Conservation (phyloP, 257 asterid species). For the Lithospermum erythrorhizon region DNA sequence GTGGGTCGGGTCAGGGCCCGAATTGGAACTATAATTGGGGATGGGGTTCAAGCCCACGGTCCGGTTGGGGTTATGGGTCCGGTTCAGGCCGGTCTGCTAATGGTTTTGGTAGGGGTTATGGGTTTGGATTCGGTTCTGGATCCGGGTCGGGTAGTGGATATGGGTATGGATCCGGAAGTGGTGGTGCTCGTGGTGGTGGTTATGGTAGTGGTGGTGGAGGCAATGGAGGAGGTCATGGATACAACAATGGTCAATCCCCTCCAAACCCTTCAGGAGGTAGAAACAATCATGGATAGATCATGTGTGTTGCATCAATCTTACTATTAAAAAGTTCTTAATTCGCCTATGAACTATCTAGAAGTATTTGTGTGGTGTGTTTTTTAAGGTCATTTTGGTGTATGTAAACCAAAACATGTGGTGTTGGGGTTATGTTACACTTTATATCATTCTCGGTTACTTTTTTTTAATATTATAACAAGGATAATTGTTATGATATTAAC, state of each 20-base stretch:
- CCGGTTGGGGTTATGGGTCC: constrained; percentile 38
- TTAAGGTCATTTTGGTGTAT: no score
- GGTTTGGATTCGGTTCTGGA: constrained; percentile 30
- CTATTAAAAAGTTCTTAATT: no score
- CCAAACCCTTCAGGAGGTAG: not conserved
- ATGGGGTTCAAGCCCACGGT: constrained; percentile 35
- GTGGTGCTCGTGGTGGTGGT: constrained; percentile 18
- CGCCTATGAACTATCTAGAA: no score
- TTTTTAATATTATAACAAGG: no score
- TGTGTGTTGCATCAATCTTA: no score
- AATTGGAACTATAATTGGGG: constrained; percentile 34
- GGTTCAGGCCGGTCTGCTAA: constrained; percentile 30
- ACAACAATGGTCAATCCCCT: constrained; percentile 3
- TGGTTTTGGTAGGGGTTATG: constrained; percentile 23
- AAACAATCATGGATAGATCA: constrained; percentile 6
- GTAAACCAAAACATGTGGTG: no score
- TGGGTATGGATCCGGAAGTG: constrained; percentile 18
- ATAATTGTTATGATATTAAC: no score
- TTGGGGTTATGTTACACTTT: no score
- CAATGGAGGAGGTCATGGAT: constrained; percentile 1
- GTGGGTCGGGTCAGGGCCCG: constrained; percentile 30
- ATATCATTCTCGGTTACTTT: no score
- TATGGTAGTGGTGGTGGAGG: constrained; percentile 8
- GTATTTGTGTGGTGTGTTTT: no score
- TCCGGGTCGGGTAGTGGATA: constrained; percentile 23